phyloP scores from a whole-genome alignment of 2,329 filamentous ascomycete genomes.

The Diaporthe ilicicola region DNA sequence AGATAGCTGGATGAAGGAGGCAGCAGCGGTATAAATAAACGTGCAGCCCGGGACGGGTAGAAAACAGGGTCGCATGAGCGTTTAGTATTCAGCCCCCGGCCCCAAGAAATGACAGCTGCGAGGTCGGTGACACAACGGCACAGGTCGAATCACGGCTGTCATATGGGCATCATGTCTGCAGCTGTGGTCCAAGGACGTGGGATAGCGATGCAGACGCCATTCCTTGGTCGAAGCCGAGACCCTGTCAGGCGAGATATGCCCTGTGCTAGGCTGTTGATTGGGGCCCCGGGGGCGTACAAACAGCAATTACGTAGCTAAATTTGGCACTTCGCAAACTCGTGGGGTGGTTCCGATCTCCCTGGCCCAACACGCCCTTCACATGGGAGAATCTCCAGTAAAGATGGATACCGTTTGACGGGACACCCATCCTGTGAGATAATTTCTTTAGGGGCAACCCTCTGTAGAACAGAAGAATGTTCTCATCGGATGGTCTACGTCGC shows the following conservation, averaged over 20 bases:
- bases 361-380: not conserved
- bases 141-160: not conserved
- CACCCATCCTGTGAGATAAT: not conserved
- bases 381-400: not conserved
- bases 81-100: not conserved
- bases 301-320: slow-evolving; percentile 16
- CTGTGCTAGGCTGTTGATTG: not conserved
- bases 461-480: not conserved
- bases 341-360: not conserved
- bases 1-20: not conserved
- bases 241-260: not conserved
- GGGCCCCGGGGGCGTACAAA: not conserved
- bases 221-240: slow-evolving; percentile 1
- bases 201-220: not conserved
- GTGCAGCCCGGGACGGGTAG: not conserved
- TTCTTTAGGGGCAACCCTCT: no score
- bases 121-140: not conserved
- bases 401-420: not conserved
- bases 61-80: not conserved
- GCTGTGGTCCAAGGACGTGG: not conserved
- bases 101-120: slow-evolving; percentile 10
- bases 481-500: not conserved
- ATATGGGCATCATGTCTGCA: not conserved
- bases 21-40: not conserved
- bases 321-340: not conserved